Evolutionary conservation across 1,284 basidiomycete species (phyloP), one percentile per base, ranked within the genome.

Genomic region (Papiliotrema fonsecae): DNA sequence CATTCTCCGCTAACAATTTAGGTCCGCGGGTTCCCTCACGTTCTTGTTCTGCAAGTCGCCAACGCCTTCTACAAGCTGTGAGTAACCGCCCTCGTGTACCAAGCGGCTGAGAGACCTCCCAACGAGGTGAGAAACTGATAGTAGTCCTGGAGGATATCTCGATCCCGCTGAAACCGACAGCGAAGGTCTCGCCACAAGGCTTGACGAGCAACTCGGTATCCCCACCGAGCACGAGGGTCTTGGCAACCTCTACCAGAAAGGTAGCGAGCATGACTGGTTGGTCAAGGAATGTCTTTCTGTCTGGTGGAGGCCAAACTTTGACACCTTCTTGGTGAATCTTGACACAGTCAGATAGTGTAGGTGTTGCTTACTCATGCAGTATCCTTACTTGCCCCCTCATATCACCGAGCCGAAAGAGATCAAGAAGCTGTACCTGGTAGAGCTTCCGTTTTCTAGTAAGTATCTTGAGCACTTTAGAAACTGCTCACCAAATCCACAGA

Each of bases 61-160:
- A 97, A 97, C 69, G 91, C 92, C 18, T 98, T 97, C 75, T 97
- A 97, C 81, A 97, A 97, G 74, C 81, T 97, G 90, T 91, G 64
- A 66, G 87, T 77, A n/a, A 6, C 9, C 13, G n/a, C 21, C 36
- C n/a, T n/a, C n/a, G n/a, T n/a, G n/a, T n/a, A n/a, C n/a, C n/a
- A n/a, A n/a, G n/a, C n/a, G n/a, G n/a, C n/a, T n/a, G n/a, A n/a
- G n/a, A n/a, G n/a, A n/a, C n/a, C n/a, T n/a, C n/a, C n/a, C n/a
- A n/a, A n/a, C n/a, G n/a, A 28, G 30, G 9, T 31, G 30, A 16
- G 30, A 18, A 24, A 13, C 45, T 39, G 14, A 49, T 26, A 13
- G 9, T 60, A 94, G 92, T 9, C 94, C 94, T 2, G 94, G 94
- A n/a, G 92, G 97, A 74, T 97, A 97, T 73, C 82, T 97, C 47